phyloP scores from a whole-genome alignment of 2,329 filamentous ascomycete species.

The Hypomyces rosellus region DNA sequence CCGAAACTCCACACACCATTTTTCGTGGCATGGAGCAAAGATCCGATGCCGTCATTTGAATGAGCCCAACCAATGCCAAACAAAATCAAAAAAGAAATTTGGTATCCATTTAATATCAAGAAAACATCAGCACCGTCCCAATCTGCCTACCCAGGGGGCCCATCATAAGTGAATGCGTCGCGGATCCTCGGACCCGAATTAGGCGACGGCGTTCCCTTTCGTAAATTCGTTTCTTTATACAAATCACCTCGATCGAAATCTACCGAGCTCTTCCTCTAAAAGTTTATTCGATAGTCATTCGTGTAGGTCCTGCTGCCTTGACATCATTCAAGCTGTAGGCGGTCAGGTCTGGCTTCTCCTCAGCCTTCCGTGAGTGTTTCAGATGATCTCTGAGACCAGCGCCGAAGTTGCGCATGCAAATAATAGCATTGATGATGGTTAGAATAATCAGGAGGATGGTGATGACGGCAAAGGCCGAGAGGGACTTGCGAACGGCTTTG shows the following conservation, averaged over 20 bases:
- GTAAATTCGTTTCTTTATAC: conserved; percentile 33
- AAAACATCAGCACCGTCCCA: conserved; percentile 7
- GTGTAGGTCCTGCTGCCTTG: conserved; percentile 47
- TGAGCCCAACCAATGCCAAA: conserved; percentile 9
- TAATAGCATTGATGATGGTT: conserved; percentile 79
- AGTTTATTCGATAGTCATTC: conserved; percentile 63
- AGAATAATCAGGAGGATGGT: conserved; percentile 83
- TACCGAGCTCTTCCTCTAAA: conserved; percentile 40
- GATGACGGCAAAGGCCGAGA: conserved; percentile 91
- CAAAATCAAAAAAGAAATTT: conserved; percentile 8
- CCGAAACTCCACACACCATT: conserved; percentile 12
- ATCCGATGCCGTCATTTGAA: conserved; percentile 9
- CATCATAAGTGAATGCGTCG: conserved; percentile 10
- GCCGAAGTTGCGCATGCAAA: conserved; percentile 88
- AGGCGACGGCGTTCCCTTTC: conserved; percentile 10
- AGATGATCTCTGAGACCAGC: conserved; percentile 86
- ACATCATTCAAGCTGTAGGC: conserved; percentile 52
- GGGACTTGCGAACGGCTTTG: conserved; percentile 69
- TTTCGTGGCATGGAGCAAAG: conserved; percentile 1
- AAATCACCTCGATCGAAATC: conserved; percentile 5
- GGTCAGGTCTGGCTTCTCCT: conserved; percentile 51
- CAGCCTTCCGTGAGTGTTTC: conserved; percentile 42
- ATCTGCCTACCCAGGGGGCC: conserved; percentile 2
- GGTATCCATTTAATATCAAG: conserved; percentile 12
- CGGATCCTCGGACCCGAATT: conserved; percentile 3